Percentiles rank a stretch among this genome's conserved stretches.
phyloP scores from a whole-genome alignment of 768 basidiomycete genomes.

The Rhizopogon vulgaris region DNA sequence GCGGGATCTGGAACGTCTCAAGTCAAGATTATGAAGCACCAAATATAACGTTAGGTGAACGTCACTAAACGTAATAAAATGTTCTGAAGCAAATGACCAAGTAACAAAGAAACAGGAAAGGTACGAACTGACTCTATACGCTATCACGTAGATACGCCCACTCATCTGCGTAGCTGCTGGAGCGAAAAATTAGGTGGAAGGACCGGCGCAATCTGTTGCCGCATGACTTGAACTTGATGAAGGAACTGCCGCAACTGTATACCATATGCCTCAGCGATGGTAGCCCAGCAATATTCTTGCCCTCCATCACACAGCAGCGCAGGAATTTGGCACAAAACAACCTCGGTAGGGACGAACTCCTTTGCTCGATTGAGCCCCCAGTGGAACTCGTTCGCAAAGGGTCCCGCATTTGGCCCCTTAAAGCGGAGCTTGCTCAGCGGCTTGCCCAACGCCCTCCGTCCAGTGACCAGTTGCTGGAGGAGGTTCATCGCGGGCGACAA shows the following conservation, averaged over 20 bases:
- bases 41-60: neutral
- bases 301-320: slow-evolving; percentile 22
- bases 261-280: slow-evolving; percentile 23
- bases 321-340: slow-evolving; percentile 14
- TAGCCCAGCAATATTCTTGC: slow-evolving; percentile 22
- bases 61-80: neutral
- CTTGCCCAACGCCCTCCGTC: slow-evolving; percentile 15
- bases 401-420: slow-evolving; percentile 24
- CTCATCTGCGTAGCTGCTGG: slow-evolving; percentile 24
- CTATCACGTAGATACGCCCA: slow-evolving; percentile 17
- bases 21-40: slow-evolving; percentile 18
- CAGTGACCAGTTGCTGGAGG: slow-evolving; percentile 20
- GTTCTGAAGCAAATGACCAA: neutral
- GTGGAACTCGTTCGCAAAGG: slow-evolving; percentile 22
- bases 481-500: slow-evolving; percentile 24
- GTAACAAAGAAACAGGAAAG: too few species aligned
- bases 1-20: slow-evolving; percentile 14
- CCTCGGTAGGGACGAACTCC: slow-evolving; percentile 19
- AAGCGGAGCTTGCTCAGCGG: slow-evolving; percentile 18
- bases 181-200: slow-evolving; percentile 26
- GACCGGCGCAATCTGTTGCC: slow-evolving; percentile 25
- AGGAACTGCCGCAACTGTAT: slow-evolving; percentile 24
- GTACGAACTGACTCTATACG: neutral
- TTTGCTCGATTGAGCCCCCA: slow-evolving; percentile 23
- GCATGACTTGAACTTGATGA: slow-evolving; percentile 23